Percentiles rank a stretch among this genome's conserved stretches.
phyloP scores from a whole-genome alignment of 2,329 filamentous ascomycete genomes.

The Bipolaris oryzae region DNA sequence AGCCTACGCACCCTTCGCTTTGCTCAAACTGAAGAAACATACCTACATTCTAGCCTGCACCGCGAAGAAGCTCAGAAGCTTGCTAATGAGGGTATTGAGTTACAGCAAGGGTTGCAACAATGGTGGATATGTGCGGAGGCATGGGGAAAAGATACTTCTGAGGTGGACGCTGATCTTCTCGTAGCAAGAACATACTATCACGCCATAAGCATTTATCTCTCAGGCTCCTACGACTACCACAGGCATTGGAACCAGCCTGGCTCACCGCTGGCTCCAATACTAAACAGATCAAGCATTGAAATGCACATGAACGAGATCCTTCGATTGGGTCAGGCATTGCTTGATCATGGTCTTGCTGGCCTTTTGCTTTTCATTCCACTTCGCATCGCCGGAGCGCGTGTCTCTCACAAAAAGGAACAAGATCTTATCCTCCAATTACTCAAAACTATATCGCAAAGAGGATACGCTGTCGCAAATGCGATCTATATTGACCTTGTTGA shows the following conservation, averaged over 20 bases:
- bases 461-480: slow-evolving; percentile 28
- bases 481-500: slow-evolving; percentile 21
- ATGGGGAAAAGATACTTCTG: slow-evolving; percentile 16
- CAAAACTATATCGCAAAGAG: slow-evolving; percentile 14
- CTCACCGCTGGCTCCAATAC: slow-evolving; percentile 20
- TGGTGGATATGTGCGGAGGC: slow-evolving; percentile 21
- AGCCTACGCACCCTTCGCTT: slow-evolving; percentile 18
- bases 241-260: slow-evolving; percentile 19
- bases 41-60: not conserved
- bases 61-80: slow-evolving; percentile 6
- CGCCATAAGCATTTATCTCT: slow-evolving; percentile 37
- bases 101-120: slow-evolving; percentile 22
- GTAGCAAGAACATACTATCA: slow-evolving; percentile 29
- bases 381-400: slow-evolving; percentile 35
- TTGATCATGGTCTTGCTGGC: slow-evolving; percentile 26
- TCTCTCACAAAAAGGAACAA: slow-evolving; percentile 10
- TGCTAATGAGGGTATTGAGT: slow-evolving; percentile 25
- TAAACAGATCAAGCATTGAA: slow-evolving; percentile 18
- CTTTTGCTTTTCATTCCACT: slow-evolving; percentile 35
- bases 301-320: slow-evolving; percentile 30
- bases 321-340: slow-evolving; percentile 18
- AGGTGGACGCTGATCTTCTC: slow-evolving; percentile 20
- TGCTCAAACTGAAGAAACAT: slow-evolving; percentile 8
- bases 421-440: slow-evolving; percentile 20
- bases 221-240: slow-evolving; percentile 37